phyloP scores from a whole-genome alignment of 1,139 yeast species.

The Saccharomyces hybrid region DNA sequence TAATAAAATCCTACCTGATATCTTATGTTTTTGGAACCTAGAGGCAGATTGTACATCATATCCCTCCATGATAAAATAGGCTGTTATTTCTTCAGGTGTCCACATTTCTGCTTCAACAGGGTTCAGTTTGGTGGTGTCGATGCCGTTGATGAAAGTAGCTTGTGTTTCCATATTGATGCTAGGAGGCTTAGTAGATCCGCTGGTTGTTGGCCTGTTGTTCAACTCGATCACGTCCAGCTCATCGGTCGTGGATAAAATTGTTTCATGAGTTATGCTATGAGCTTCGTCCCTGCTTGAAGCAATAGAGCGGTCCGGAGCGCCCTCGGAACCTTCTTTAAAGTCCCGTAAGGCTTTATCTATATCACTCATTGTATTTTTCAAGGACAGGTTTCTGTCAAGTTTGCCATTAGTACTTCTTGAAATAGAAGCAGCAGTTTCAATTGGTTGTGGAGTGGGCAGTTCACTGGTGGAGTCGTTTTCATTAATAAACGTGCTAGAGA shows the following conservation, averaged over 20 bases:
- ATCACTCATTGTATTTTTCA: constrained; percentile 61
- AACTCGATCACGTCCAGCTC: constrained; percentile 11
- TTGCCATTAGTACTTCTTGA: constrained; percentile 6
- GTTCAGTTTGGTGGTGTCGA: constrained; percentile 7
- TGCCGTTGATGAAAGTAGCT: background rate
- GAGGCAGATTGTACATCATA: constrained; percentile 68
- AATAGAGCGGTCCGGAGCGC: background rate
- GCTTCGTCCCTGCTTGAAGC: background rate
- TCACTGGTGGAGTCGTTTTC: constrained; percentile 12
- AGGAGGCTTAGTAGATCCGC: constrained; percentile 2
- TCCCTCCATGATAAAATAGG: constrained; percentile 65
- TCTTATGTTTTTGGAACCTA: constrained; percentile 78
- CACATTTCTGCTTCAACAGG: constrained; percentile 45
- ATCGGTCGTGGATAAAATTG: constrained; percentile 12
- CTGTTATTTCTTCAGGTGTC: constrained; percentile 80
- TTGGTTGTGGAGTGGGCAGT: constrained; percentile 21
- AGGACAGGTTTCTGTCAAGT: constrained; percentile 31
- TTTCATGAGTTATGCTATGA: constrained; percentile 10
- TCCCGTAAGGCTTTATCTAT: constrained; percentile 81
- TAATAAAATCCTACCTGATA: constrained; percentile 75
- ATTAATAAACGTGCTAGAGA: constrained; percentile 7
- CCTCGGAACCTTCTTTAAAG: constrained; percentile 36
- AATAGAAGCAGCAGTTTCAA: constrained; percentile 19
- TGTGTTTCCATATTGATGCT: background rate
- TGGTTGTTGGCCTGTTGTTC: constrained; percentile 4